Percentiles rank a stretch among this genome's conserved stretches.
These are phyloP conservation scores for Lomentospora prolificans DNA, from an alignment of 2,329 filamentous ascomycete species.

Conservation along the genomic window DNA sequence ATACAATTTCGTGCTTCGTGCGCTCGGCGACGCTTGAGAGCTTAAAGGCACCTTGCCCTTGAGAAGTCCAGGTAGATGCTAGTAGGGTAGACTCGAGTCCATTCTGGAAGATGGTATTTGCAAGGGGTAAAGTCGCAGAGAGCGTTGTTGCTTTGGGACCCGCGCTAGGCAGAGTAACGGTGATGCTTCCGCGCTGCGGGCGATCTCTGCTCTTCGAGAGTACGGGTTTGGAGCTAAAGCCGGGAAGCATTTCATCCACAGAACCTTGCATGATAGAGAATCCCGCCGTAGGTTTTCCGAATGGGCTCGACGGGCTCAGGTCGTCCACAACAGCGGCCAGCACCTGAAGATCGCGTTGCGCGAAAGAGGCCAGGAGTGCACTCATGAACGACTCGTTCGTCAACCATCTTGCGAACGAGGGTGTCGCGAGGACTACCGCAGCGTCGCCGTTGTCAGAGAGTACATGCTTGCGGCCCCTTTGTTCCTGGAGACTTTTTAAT, in stretches of 20 bases:
- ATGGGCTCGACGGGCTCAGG: slow-evolving; percentile 26
- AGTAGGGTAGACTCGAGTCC: slow-evolving; percentile 51
- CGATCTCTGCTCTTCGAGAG: not conserved
- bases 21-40: slow-evolving; percentile 24
- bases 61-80: slow-evolving; percentile 19
- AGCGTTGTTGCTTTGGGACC: slow-evolving; percentile 11
- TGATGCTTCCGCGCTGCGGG: not conserved
- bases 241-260: slow-evolving; percentile 7
- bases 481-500: not conserved
- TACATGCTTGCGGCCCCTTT: not conserved
- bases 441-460: slow-evolving; percentile 15
- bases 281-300: slow-evolving; percentile 1
- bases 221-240: not conserved
- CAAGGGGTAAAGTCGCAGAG: slow-evolving; percentile 51
- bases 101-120: slow-evolving; percentile 71
- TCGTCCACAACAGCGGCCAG: slow-evolving; percentile 48
- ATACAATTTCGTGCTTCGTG: slow-evolving; percentile 26
- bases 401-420: slow-evolving; percentile 36
- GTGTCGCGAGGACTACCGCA: slow-evolving; percentile 40
- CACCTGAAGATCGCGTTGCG: slow-evolving; percentile 27
- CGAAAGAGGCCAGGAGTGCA: slow-evolving; percentile 12
- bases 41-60: slow-evolving; percentile 10
- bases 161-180: slow-evolving; percentile 8
- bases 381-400: slow-evolving; percentile 32
- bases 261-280: slow-evolving; percentile 12